Percentiles rank a stretch among this genome's conserved stretches.
Evolutionary conservation across 1,284 basidiomycete genomes (phyloP).

Genomic region (Marasmius fiardii): DNA sequence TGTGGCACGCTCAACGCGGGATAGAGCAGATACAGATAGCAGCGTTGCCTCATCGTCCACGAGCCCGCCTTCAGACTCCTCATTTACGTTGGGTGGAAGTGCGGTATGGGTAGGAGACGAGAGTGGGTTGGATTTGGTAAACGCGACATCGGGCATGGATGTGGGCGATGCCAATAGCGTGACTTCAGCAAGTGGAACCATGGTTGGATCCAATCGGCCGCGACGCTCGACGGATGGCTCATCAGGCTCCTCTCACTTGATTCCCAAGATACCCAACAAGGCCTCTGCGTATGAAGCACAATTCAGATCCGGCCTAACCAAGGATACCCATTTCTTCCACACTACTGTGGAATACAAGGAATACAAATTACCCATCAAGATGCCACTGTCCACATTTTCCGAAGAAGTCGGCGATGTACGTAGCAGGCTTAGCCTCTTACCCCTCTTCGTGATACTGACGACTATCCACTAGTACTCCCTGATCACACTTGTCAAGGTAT

Average conservation of each 20-base stretch:
- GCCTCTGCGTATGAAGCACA: conserved; percentile 14
- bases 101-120: conserved; percentile 80
- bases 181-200: conserved; percentile 30
- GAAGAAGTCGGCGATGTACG: conserved; percentile 94
- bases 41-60: conserved; percentile 25
- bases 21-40: conserved; percentile 40
- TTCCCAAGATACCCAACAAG: conserved; percentile 11
- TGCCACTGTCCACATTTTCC: conserved; percentile 82
- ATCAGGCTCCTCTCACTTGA: conserved; percentile 54
- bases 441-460: conserved; percentile 14
- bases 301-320: conserved; percentile 49
- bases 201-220: conserved; percentile 39
- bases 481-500: conserved; percentile 86
- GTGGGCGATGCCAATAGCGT: conserved; percentile 33
- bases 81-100: conserved; percentile 70
- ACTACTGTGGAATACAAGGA: conserved; percentile 80
- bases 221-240: conserved; percentile 71
- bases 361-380: conserved; percentile 79
- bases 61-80: conserved; percentile 62
- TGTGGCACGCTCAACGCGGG: conserved; percentile 18
- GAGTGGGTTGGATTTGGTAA: conserved; percentile 41
- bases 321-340: conserved; percentile 94
- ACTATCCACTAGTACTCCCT: conserved; percentile 76
- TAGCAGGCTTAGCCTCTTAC: conserved; percentile 9
- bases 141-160: conserved; percentile 25